Evolutionary conservation across 164 flowering plant species (phyloP), one percentile per base, ranked within the genome.

Genomic region (Protea cynaroides): DNA sequence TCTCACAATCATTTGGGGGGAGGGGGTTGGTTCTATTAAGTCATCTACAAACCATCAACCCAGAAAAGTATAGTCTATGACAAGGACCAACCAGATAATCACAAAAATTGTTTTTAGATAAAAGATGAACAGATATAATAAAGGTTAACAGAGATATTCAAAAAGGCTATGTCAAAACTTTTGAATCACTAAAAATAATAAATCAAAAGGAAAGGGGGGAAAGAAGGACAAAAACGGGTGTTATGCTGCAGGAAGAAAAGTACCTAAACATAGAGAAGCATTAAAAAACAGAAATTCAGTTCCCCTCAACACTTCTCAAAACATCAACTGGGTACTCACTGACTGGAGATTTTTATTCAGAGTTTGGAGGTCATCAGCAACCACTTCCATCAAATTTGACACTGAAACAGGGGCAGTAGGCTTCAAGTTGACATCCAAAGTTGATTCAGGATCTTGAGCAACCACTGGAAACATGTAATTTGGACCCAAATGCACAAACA

Each of bases 111-210:
- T 18, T 19, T n/a, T n/a, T n/a, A 49, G n/a, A 49, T 4, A 49
- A 49, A 5, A 18, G 4, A 2, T 49, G 52, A 18, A 15, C 1
- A 14, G 17, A 2, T 4, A 4, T 15, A 49, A 49, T 15, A 49
- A 19, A 49, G 18, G 18, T 49, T 7, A 18, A 49, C 52, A 49
- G n/a, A 49, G 7, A 49, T 6, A 49, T 18, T 18, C 4, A 18
- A 49, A 2, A 3, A 49, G n/a, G 52, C 8, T 24, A 62, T 58
- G n/a, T n/a, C n/a, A n/a, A 21, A 8, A 83, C 96, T 86, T 65
- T 87, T 96, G 10, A 92, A 70, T 58, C 70, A 79, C 21, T n/a
- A n/a, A n/a, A 88, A 85, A 75, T n/a, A 18, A 49, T n/a, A n/a
- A n/a, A n/a, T n/a, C n/a, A n/a, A n/a, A n/a, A n/a, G n/a, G n/a